Conservation (phyloP, 1,284 basidiomycete species). For the Ustilago esculenta region DNA sequence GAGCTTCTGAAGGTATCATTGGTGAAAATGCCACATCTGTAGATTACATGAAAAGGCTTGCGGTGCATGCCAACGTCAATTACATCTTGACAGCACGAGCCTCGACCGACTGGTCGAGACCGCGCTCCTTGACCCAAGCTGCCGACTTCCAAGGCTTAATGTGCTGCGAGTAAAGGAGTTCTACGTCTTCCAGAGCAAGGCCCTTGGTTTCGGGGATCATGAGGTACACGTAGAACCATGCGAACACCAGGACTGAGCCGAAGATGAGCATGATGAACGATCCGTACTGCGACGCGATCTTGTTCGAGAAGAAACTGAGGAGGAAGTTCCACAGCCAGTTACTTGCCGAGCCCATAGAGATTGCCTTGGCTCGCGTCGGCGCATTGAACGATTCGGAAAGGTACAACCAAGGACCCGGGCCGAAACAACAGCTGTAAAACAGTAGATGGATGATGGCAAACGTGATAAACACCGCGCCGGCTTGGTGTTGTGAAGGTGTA, state of each 20-base stretch:
- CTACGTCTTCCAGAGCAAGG: slow-evolving; percentile 78
- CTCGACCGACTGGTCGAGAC: slow-evolving; percentile 22
- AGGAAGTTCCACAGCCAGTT: slow-evolving; percentile 80
- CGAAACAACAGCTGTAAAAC: slow-evolving; percentile 78
- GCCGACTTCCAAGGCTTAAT: slow-evolving; percentile 38
- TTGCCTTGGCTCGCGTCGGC: slow-evolving; percentile 79
- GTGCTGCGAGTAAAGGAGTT: slow-evolving; percentile 58
- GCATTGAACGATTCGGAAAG: slow-evolving; percentile 72
- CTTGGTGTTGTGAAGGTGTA: slow-evolving; percentile 68
- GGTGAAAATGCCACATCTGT: background rate
- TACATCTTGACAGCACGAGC: slow-evolving; percentile 25
- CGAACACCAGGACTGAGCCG: slow-evolving; percentile 74
- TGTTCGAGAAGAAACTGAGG: slow-evolving; percentile 76
- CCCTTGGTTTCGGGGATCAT: slow-evolving; percentile 81
- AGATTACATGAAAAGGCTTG: background rate
- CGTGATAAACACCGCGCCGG: slow-evolving; percentile 75
- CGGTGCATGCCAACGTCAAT: too few relatives aligned
- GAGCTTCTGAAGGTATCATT: slow-evolving; percentile 5
- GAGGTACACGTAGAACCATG: slow-evolving; percentile 69
- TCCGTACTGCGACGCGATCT: slow-evolving; percentile 72
- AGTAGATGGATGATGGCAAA: slow-evolving; percentile 82
- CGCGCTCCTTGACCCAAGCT: slow-evolving; percentile 35
- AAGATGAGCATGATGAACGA: slow-evolving; percentile 77
- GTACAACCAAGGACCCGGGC: slow-evolving; percentile 75
- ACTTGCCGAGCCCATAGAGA: slow-evolving; percentile 75